These are phyloP conservation scores for Stephania yunnanensis DNA, from an alignment of 164 flowering plant species.

Conservation along the genomic window DNA sequence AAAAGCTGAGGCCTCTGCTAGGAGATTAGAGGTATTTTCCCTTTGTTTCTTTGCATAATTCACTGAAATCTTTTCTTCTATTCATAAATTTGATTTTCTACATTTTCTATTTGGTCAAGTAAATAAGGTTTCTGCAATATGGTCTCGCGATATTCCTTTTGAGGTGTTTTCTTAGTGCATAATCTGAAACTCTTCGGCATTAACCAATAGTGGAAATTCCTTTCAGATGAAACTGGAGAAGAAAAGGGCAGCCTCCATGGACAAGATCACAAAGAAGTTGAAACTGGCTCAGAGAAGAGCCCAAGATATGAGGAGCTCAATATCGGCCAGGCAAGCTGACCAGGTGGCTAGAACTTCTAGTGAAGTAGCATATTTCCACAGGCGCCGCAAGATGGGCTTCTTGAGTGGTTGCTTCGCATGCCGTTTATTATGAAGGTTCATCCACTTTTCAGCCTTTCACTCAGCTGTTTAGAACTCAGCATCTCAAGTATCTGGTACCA, in stretches of 20 bases:
- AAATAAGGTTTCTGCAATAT: background rate
- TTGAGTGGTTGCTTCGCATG: slow-evolving; percentile 91
- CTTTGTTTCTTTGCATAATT: background rate
- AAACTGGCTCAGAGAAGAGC: slow-evolving; percentile 84
- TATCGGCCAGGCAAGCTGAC: slow-evolving; percentile 38
- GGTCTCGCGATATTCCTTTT: background rate
- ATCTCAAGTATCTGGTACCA: background rate
- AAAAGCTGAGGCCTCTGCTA: slow-evolving; percentile 89
- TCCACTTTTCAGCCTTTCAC: background rate
- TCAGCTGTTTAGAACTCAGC: background rate
- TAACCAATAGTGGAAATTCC: background rate
- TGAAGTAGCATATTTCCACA: slow-evolving; percentile 40
- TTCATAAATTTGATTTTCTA: background rate
- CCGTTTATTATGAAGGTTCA: slow-evolving; percentile 43
- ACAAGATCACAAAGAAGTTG: slow-evolving; percentile 88
- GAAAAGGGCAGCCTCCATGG: slow-evolving; percentile 88
- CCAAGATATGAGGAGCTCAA: slow-evolving; percentile 78
- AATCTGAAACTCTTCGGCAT: background rate
- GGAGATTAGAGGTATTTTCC: slow-evolving; percentile 78
- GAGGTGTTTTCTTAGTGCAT: background rate
- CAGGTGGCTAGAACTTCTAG: slow-evolving; percentile 42
- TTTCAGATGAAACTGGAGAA: slow-evolving; percentile 91
- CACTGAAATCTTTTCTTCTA: background rate
- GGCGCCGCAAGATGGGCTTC: slow-evolving; percentile 51
- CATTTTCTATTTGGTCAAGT: background rate